These are phyloP conservation scores for Heliocybe sulcata DNA, from an alignment of 1,284 basidiomycete genomes.

Conservation along the genomic window DNA sequence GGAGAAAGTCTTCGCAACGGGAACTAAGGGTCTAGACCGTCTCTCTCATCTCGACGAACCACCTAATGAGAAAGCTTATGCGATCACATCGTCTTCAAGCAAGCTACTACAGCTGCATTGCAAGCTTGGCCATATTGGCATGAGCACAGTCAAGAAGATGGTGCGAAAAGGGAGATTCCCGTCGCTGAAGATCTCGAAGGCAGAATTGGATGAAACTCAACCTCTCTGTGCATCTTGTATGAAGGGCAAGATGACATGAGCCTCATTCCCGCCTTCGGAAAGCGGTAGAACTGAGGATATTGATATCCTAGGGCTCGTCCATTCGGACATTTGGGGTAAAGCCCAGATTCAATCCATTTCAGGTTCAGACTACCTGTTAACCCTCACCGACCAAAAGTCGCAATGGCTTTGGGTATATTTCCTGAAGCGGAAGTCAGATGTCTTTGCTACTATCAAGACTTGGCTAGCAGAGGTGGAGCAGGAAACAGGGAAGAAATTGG, in stretches of 20 bases:
- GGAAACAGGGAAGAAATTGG: not conserved
- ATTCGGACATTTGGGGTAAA: constrained; percentile 31
- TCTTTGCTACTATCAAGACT: constrained; percentile 13
- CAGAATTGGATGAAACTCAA: constrained; percentile 3
- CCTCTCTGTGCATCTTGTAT: constrained; percentile 22
- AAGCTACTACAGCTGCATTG: constrained; percentile 6
- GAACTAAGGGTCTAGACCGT: not conserved
- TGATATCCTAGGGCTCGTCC: constrained; percentile 24
- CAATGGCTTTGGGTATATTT: constrained; percentile 14
- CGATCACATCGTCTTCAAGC: not conserved
- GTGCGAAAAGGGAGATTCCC: constrained; percentile 4
- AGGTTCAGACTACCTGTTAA: constrained; percentile 16
- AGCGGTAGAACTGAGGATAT: constrained; percentile 15
- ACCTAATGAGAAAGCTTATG: not conserved
- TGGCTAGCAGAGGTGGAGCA: constrained; percentile 12
- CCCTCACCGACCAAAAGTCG: constrained; percentile 19
- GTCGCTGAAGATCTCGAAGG: constrained; percentile 5
- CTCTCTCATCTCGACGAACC: constrained; percentile 2
- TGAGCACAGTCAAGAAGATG: constrained; percentile 2
- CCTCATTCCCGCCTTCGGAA: constrained; percentile 16
- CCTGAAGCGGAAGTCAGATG: constrained; percentile 15
- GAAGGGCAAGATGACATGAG: constrained; percentile 21
- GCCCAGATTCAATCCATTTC: constrained; percentile 17
- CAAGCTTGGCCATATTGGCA: constrained; percentile 9
- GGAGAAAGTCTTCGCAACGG: constrained; percentile 5